Base-by-base conservation (phyloP, 306 rosid species). In the Cotoneaster glaucophyllus region DNA sequence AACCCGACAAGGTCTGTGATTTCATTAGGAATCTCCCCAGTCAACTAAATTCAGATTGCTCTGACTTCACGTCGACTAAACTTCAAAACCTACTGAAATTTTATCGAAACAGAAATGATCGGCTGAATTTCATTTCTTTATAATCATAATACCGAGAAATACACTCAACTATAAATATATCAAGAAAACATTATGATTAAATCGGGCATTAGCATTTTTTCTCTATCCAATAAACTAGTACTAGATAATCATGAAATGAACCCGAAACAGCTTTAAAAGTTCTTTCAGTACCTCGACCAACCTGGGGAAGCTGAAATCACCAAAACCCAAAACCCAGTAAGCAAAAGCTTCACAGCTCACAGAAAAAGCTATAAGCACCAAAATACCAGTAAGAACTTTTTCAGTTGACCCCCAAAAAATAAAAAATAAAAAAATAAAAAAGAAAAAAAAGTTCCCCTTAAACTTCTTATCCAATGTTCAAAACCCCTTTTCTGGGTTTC, bases 401-500 rank as follows among this genome's bases (percentile, higher is more conserved):
- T 37, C 65, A 86, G 74, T 78, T 69, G 43, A 80, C 59, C 62
- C 59, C 7, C 21, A 85, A 83, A n/a, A 31, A 77, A 83, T n/a
- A n/a, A n/a, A n/a, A n/a, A n/a, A n/a, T n/a, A n/a, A n/a, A n/a
- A n/a, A n/a, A n/a, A n/a, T n/a, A 81, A 79, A 75, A 79, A 32
- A 85, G 81, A 22, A 31, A 77, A 83, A 74, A 79, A 75, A 79
- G 80, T 57, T 32, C 34, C 83, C 81, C 77, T 81, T 63, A 78
- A 81, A 62, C 86, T 87, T 77, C 84, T 82, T 82, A 80, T 81
- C 74, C 86, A 84, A 69, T 70, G 61, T 58, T 64, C 80, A 85
- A 88, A 74, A 85, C 76, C 64, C 71, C 2, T 74, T 58, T 74
- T 74, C 74, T 53, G 80, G 79, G 76, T 22, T 67, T 24, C 73